Percentiles rank a stretch among this genome's conserved stretches.
phyloP scores from a whole-genome alignment of 768 basidiomycete genomes.

The Tremella fuciformis region DNA sequence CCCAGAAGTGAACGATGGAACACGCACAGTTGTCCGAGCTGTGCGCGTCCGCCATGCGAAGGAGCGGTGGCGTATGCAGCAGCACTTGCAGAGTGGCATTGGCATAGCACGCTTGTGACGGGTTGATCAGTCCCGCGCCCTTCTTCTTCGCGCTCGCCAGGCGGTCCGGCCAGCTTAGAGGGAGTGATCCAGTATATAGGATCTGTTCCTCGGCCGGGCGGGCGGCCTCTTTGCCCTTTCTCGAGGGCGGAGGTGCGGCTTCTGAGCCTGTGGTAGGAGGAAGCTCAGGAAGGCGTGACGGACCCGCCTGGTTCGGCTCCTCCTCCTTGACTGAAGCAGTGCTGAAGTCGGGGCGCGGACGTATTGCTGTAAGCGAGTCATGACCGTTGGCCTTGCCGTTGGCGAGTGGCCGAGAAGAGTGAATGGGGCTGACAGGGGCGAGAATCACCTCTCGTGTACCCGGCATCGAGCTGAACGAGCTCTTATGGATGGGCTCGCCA shows the following conservation, averaged over 20 bases:
- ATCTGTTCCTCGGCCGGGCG: background rate
- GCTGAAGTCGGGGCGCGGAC: background rate
- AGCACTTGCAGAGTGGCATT: conserved; percentile 93
- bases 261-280: background rate
- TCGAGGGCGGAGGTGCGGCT: background rate
- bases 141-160: conserved; percentile 11
- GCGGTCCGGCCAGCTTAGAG: conserved; percentile 25
- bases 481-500: conserved; percentile 17
- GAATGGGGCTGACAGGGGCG: conserved; percentile 29
- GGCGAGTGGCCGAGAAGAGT: conserved; percentile 6
- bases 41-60: conserved; percentile 30
- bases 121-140: conserved; percentile 68
- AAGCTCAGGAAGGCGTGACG: too few species aligned
- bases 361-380: background rate
- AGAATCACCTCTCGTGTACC: conserved; percentile 21
- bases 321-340: background rate
- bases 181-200: conserved; percentile 9
- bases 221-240: conserved; percentile 7
- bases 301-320: background rate
- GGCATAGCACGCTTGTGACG: conserved; percentile 91
- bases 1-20: background rate
- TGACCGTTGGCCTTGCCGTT: background rate
- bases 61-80: conserved; percentile 82
- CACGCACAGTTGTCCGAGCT: conserved; percentile 61
- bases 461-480: conserved; percentile 8